Conservation (phyloP, 1,284 basidiomycete species). For the Ustilago trichophora region DNA sequence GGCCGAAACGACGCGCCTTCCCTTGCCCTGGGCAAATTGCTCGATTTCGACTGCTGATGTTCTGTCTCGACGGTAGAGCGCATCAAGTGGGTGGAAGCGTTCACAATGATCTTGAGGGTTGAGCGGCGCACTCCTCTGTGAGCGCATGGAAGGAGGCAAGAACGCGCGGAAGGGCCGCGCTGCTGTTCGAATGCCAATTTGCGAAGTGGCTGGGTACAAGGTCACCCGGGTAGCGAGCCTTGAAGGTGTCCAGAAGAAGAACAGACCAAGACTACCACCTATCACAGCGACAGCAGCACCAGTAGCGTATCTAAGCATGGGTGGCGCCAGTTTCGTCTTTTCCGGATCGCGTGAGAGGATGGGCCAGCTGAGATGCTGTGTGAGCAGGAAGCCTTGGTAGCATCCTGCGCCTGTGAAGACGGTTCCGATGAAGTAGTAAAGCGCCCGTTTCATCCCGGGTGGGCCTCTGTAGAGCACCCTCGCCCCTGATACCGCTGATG, state of each 20-base stretch:
- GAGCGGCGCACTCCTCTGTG: slow-evolving; percentile 19
- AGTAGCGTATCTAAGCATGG: slow-evolving; percentile 29
- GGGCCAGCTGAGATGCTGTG: slow-evolving; percentile 49
- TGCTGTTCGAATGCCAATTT: slow-evolving; percentile 30
- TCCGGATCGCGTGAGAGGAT: slow-evolving; percentile 33
- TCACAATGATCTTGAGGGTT: slow-evolving; percentile 28
- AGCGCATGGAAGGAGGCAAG: slow-evolving; percentile 28
- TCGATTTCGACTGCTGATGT: slow-evolving; percentile 41
- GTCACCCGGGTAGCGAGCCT: slow-evolving; percentile 46
- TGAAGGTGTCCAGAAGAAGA: slow-evolving; percentile 48
- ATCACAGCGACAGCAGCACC: slow-evolving; percentile 19
- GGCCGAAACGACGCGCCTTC: slow-evolving; percentile 14
- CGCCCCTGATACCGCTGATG: slow-evolving; percentile 11
- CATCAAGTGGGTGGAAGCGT: slow-evolving; percentile 28
- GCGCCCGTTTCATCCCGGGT: slow-evolving; percentile 38
- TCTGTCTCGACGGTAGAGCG: slow-evolving; percentile 30
- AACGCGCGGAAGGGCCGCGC: slow-evolving; percentile 27
- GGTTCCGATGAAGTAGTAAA: slow-evolving; percentile 47
- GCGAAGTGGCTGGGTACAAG: slow-evolving; percentile 36
- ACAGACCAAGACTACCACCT: slow-evolving; percentile 26
- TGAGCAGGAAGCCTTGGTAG: slow-evolving; percentile 44
- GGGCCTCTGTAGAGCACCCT: slow-evolving; percentile 46
- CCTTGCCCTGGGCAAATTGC: slow-evolving; percentile 29
- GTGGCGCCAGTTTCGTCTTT: slow-evolving; percentile 36
- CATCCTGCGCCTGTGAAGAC: slow-evolving; percentile 39